phyloP scores from a whole-genome alignment of 129 eudicot genomes.

The Logfia minima region DNA sequence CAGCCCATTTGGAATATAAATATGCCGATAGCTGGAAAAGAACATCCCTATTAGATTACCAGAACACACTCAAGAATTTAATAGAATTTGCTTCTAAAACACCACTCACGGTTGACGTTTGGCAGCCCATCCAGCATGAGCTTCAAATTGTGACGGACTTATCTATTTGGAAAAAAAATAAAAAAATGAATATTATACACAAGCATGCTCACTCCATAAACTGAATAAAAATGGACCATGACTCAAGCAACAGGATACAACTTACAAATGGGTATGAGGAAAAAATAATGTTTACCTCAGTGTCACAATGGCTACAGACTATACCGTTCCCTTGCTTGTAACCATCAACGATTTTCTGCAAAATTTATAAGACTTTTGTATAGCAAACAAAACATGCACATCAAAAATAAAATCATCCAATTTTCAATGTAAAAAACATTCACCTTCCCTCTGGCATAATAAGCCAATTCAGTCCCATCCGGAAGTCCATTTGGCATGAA shows the following conservation, averaged over 20 bases:
- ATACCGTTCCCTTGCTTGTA: conserved; percentile 94
- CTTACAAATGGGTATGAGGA: conserved; percentile 7
- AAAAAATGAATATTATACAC: not conserved
- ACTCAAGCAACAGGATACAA: not conserved
- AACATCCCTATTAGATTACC: not conserved
- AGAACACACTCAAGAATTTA: not conserved
- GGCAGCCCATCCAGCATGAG: conserved; percentile 98
- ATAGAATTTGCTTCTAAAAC: conserved; percentile 5
- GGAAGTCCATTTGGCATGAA: conserved; percentile 94
- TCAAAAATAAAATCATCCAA: conserved; percentile 2
- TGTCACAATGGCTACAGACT: conserved; percentile 78
- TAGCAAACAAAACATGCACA: conserved; percentile 2
- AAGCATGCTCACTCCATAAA: not conserved
- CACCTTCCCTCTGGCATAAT: conserved; percentile 90
- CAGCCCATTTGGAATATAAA: conserved; percentile 66
- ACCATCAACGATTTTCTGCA: conserved; percentile 84
- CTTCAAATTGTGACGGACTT: conserved; percentile 97
- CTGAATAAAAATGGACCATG: not conserved
- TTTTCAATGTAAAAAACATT: conserved; percentile 8
- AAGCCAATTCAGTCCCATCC: conserved; percentile 88
- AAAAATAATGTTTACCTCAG: conserved; percentile 55
- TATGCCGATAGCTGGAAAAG: conserved; percentile 75
- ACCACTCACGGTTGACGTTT: conserved; percentile 95
- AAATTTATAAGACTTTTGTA: not conserved
- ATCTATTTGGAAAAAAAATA: conserved; percentile 58